Evolutionary conservation across 768 basidiomycete genomes (phyloP).

Genomic region (Pisolithus marmoratus): DNA sequence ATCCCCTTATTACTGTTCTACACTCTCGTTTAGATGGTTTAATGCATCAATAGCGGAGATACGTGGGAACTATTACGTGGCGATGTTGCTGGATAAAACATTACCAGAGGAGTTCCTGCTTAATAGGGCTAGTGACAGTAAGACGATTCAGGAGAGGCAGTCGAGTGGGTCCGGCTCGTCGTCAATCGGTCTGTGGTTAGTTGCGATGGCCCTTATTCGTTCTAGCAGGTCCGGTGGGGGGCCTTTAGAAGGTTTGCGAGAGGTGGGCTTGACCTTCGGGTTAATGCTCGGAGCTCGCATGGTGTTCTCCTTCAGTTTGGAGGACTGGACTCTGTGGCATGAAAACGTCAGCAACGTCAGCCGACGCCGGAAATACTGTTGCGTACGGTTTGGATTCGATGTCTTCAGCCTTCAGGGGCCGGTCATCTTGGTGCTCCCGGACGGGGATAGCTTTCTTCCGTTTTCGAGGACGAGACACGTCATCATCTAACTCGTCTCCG

Average conservation of each 20-base stretch:
- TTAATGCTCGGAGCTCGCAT: slow-evolving; percentile 2
- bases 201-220: slow-evolving; percentile 30
- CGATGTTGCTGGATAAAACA: not conserved
- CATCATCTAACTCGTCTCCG: not conserved
- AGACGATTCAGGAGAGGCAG: slow-evolving; percentile 34
- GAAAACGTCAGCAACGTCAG: slow-evolving; percentile 2
- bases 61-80: not conserved
- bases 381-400: slow-evolving; percentile 13
- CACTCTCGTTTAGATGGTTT: not conserved
- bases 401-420: slow-evolving; percentile 17
- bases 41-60: not conserved
- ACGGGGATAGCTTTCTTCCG: slow-evolving; percentile 6
- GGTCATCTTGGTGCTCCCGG: slow-evolving; percentile 17
- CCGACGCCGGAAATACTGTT: not conserved
- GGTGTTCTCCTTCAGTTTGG: slow-evolving; percentile 33
- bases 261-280: not conserved
- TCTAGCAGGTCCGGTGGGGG: slow-evolving; percentile 36
- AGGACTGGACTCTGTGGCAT: slow-evolving; percentile 5
- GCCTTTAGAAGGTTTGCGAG: slow-evolving; percentile 22
- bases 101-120: too few species aligned
- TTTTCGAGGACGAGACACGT: slow-evolving; percentile 2
- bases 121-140: not conserved
- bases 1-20: not conserved
- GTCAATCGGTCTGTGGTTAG: slow-evolving; percentile 9
- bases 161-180: slow-evolving; percentile 42